Conservation (phyloP, 163 green algal genomes). For the Scenedesmus sp. region DNA sequence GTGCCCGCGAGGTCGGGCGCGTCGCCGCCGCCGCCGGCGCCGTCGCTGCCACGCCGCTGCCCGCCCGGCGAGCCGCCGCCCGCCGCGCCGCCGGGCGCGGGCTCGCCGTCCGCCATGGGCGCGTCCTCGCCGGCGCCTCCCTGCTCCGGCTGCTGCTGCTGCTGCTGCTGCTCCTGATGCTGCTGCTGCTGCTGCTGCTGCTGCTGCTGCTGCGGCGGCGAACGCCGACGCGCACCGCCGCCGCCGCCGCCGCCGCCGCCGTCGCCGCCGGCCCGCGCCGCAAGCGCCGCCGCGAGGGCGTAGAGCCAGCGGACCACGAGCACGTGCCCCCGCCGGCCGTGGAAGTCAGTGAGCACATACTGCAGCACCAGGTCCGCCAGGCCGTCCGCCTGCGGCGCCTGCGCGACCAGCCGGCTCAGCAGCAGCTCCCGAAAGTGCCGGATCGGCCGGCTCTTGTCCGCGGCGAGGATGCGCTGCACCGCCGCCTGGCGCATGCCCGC, state of each 20-base stretch:
- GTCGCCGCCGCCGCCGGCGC: not conserved
- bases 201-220: not conserved
- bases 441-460: slow-evolving; percentile 37
- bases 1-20: slow-evolving; percentile 41
- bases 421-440: slow-evolving; percentile 49
- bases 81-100: too few species aligned
- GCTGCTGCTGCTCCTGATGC: not conserved
- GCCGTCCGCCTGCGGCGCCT: slow-evolving; percentile 36
- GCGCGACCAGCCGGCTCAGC: slow-evolving; percentile 48
- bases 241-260: not conserved
- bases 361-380: slow-evolving; percentile 53
- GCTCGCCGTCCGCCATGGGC: too few species aligned
- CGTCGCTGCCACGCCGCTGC: not conserved
- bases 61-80: too few species aligned
- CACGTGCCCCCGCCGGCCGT: slow-evolving; percentile 45
- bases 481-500: slow-evolving; percentile 37
- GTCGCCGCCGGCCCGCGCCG: not conserved
- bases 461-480: slow-evolving; percentile 55
- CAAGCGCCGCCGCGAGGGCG: slow-evolving; percentile 51
- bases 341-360: slow-evolving; percentile 54
- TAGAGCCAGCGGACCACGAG: slow-evolving; percentile 62
- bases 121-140: too few species aligned
- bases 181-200: slow-evolving; percentile 1
- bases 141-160: not conserved
- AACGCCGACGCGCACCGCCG: not conserved